Evolutionary conservation across 83 land plant genomes (phyloP), one percentile per base, ranked within the genome.

Genomic region (Picea mariana): DNA sequence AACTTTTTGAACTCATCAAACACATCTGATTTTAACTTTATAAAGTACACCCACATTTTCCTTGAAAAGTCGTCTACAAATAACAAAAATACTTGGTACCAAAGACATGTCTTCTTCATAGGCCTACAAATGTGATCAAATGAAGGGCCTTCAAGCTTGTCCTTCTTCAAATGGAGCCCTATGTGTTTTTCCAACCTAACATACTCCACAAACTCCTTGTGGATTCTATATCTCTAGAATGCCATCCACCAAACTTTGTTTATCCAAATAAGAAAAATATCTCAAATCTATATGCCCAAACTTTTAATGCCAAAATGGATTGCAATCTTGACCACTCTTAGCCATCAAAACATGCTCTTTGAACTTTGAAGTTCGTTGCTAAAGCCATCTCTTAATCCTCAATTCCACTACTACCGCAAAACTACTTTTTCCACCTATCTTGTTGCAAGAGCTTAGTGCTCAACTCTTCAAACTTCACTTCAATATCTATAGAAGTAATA

Each of bases 1-100:
- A 76, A 85, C 34, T 42, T 78, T 71, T 82, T 34, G 62, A 85
- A 79, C 15, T 42, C 34, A 15, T n/a, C 26, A 42, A 85, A 81
- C 18, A 49, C 80, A 40, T 85, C 80, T 34, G 63, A 81, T 80
- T 85, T 85, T 38, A 27, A 31, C 75, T 85, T 60, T n/a, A 62
- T 55, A 76, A 82, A 85, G 75, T 78, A 82, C 61, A 82, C 77
- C 81, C 77, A 85, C 9, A 62, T 78, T 62, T 85, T 78, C n/a
- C 81, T 49, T 16, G 44, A 42, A 42, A 20, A 82, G 63, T 82
- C 77, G 38, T 85, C 87, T 47, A 71, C 75, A 62, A 85, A 79
- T 11, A 80, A 38, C 69, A 85, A 59, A 27, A 82, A 23, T 47
- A 16, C 78, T 67, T 16, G 31, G 34, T 76, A 66, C 1, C 71